A percentile compares a stretch with the other conserved stretches of the same genome.
Conservation (phyloP, 1,284 basidiomycete genomes). For the Sporisorium iseilematis-ciliati region DNA sequence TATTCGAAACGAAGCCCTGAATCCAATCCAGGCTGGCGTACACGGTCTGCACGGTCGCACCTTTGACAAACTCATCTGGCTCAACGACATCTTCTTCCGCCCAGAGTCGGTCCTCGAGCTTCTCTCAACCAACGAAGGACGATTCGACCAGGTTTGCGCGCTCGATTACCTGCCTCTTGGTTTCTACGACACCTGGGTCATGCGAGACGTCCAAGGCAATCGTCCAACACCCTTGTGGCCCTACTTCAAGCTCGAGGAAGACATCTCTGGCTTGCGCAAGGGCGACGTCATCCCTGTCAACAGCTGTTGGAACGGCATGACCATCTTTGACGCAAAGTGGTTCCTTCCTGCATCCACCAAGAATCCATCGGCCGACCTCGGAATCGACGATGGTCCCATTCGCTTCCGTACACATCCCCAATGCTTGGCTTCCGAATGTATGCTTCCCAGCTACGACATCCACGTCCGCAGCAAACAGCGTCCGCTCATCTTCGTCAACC, state of each 20-base stretch:
- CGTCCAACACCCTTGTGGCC: slow-evolving; percentile 72
- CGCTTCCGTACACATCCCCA: slow-evolving; percentile 72
- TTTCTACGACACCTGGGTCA: slow-evolving; percentile 72
- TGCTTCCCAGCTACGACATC: slow-evolving; percentile 75
- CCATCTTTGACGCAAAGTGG: slow-evolving; percentile 73
- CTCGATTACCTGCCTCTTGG: slow-evolving; percentile 73
- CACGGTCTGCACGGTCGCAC: slow-evolving; percentile 28
- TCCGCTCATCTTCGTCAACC: slow-evolving; percentile 73
- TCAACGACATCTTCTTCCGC: slow-evolving; percentile 58
- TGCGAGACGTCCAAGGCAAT: slow-evolving; percentile 55
- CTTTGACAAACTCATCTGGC: slow-evolving; percentile 53
- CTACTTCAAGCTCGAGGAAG: slow-evolving; percentile 72
- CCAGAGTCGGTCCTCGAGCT: slow-evolving; percentile 70
- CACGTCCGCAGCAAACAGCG: slow-evolving; percentile 66
- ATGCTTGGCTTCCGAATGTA: slow-evolving; percentile 75
- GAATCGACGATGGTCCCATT: slow-evolving; percentile 66
- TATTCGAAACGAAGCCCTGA: slow-evolving; percentile 55
- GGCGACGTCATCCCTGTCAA: slow-evolving; percentile 71
- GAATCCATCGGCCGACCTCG: slow-evolving; percentile 56
- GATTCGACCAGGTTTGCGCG: slow-evolving; percentile 75
- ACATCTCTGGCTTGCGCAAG: slow-evolving; percentile 69
- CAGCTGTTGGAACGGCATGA: slow-evolving; percentile 77
- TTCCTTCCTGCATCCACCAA: slow-evolving; percentile 51
- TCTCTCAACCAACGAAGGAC: slow-evolving; percentile 72
- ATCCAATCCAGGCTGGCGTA: slow-evolving; percentile 39